These are phyloP conservation scores for Oryza brachyantha DNA, from an alignment of 176 grass and related monocot genomes.

Conservation along the genomic window DNA sequence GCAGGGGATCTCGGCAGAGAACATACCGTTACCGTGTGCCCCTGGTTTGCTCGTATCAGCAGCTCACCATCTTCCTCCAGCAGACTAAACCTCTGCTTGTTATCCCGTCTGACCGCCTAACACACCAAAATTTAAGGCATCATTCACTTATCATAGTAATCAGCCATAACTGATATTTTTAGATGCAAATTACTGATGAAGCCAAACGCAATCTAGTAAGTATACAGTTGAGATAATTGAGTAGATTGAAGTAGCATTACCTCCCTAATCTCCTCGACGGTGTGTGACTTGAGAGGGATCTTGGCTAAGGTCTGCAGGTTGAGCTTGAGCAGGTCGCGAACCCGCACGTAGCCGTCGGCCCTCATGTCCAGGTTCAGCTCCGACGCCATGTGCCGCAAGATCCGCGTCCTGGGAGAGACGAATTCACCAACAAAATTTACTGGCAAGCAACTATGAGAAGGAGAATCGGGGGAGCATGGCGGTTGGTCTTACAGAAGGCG, in stretches of 20 bases:
- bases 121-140: background rate
- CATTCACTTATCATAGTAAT: background rate
- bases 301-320: constrained; percentile 59
- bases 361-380: constrained; percentile 76
- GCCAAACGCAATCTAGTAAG: background rate
- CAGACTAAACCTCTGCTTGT: constrained; percentile 82
- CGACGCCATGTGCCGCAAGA: constrained; percentile 84
- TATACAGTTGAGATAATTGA: background rate
- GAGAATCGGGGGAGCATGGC: background rate
- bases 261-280: constrained; percentile 79
- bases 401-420: constrained; percentile 38
- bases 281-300: constrained; percentile 72
- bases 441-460: background rate
- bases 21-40: constrained; percentile 67
- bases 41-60: constrained; percentile 85
- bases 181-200: background rate
- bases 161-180: background rate
- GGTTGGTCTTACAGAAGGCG: constrained; percentile 57
- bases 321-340: constrained; percentile 63
- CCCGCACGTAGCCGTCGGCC: constrained; percentile 74
- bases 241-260: constrained; percentile 18
- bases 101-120: constrained; percentile 74
- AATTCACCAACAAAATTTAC: background rate
- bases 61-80: constrained; percentile 84
- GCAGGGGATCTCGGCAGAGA: background rate